Conservation (phyloP, 306 rosid genomes). For the Rosa multiflora region DNA sequence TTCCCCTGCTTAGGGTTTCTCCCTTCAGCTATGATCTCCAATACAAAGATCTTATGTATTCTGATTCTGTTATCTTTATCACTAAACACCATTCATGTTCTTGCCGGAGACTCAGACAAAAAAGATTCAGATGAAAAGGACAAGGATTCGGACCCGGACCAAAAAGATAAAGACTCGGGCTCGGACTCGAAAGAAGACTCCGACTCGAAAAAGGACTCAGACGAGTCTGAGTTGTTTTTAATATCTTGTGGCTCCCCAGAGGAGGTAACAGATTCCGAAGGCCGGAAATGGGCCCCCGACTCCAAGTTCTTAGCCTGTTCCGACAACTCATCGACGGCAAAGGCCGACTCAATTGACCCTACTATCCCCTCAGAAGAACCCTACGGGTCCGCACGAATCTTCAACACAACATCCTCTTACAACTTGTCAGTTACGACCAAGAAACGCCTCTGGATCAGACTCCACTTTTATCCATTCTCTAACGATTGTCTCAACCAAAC, state of each 20-base stretch:
- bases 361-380: slow-evolving; percentile 44
- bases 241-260: slow-evolving; percentile 40
- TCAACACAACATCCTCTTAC: slow-evolving; percentile 33
- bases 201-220: neutral
- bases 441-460: slow-evolving; percentile 36
- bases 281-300: slow-evolving; percentile 42
- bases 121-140: neutral
- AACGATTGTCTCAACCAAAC: neutral
- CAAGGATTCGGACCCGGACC: neutral
- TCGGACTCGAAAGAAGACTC: too few species aligned
- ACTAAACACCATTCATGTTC: slow-evolving; percentile 4
- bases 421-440: slow-evolving; percentile 26
- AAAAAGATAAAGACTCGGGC: neutral
- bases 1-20: neutral
- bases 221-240: slow-evolving; percentile 11
- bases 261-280: slow-evolving; percentile 31
- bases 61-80: slow-evolving; percentile 14
- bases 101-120: neutral
- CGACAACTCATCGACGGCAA: slow-evolving; percentile 8
- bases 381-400: slow-evolving; percentile 42
- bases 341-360: slow-evolving; percentile 35
- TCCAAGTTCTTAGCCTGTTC: slow-evolving; percentile 21
- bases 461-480: slow-evolving; percentile 38
- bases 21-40: slow-evolving; percentile 28
- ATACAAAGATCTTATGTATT: slow-evolving; percentile 14